Percentiles rank a stretch among this genome's conserved stretches.
Conservation (phyloP, 306 rosid species). For the Myrica gale region DNA sequence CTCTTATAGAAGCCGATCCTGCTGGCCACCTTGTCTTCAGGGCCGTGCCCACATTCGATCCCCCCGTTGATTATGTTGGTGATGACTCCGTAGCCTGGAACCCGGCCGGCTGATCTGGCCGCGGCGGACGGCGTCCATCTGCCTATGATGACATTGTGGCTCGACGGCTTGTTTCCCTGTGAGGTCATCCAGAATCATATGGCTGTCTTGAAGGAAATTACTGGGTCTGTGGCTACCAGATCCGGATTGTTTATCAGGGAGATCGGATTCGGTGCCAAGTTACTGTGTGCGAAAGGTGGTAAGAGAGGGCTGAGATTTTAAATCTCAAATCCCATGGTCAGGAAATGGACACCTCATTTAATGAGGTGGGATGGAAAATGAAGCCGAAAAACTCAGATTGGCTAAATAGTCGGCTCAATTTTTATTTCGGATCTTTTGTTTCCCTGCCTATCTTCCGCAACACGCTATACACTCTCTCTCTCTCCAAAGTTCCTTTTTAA, state of each 20-base stretch:
- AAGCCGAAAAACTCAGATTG: no score
- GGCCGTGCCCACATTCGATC: slow-evolving; percentile 40
- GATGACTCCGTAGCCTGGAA: slow-evolving; percentile 45
- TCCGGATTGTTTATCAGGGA: slow-evolving; percentile 59
- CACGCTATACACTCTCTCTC: no score
- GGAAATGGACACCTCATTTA: no score
- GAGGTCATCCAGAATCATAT: slow-evolving; percentile 78
- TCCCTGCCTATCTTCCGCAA: no score
- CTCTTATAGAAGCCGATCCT: slow-evolving; percentile 54
- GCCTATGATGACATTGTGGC: slow-evolving; percentile 52
- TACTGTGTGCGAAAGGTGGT: no score
- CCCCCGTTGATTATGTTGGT: slow-evolving; percentile 16
- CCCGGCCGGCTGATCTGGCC: slow-evolving; percentile 36
- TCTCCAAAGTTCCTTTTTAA: no score
- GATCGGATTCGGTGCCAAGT: no score
- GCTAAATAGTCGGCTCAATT: no score
- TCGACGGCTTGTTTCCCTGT: slow-evolving; percentile 54
- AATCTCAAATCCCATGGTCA: no score
- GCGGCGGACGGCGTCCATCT: slow-evolving; percentile 43
- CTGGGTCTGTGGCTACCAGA: slow-evolving; percentile 45
- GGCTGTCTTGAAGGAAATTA: slow-evolving; percentile 57
- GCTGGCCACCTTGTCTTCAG: slow-evolving; percentile 24
- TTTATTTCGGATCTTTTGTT: no score
- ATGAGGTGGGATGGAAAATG: no score
- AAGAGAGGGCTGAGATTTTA: no score